Evolutionary conservation across 75 land plant genomes (phyloP).

Genomic region (Picea sitchensis): DNA sequence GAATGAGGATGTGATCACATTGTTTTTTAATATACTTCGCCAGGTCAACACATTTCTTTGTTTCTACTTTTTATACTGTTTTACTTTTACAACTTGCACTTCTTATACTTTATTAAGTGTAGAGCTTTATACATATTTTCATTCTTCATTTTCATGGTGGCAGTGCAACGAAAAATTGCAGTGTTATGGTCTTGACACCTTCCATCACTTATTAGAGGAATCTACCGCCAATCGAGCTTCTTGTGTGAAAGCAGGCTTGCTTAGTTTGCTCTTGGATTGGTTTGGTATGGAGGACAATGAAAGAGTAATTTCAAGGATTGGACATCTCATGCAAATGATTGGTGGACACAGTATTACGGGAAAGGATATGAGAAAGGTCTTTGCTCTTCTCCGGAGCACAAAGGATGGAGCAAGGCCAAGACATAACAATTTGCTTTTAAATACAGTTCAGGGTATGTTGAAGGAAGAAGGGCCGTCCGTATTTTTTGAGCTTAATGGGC

Average conservation of each 20-base stretch:
- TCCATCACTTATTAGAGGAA: conserved; percentile 68
- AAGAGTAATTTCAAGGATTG: conserved; percentile 53
- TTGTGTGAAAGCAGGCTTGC: conserved; percentile 89
- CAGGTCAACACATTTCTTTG: conserved; percentile 47
- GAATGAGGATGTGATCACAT: conserved; percentile 94
- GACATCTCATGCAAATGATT: conserved; percentile 67
- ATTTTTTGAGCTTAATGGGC: conserved; percentile 84
- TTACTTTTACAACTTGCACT: background rate
- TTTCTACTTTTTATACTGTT: background rate
- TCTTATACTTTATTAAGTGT: background rate
- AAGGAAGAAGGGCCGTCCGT: conserved; percentile 88
- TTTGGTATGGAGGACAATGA: conserved; percentile 59
- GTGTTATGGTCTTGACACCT: conserved; percentile 64
- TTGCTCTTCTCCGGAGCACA: conserved; percentile 77
- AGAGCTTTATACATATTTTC: background rate
- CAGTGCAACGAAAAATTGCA: conserved; percentile 69
- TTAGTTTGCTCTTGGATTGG: conserved; percentile 91
- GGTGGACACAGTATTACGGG: conserved; percentile 98
- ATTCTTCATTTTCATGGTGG: conserved; percentile 14
- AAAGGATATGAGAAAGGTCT: conserved; percentile 91
- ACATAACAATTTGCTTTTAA: conserved; percentile 58
- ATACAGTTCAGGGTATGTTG: conserved; percentile 68
- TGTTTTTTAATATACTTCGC: conserved; percentile 67
- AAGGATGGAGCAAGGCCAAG: conserved; percentile 49
- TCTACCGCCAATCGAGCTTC: conserved; percentile 82